These are phyloP conservation scores for Tilletia walkeri DNA, from an alignment of 1,284 basidiomycete genomes.

Conservation along the genomic window DNA sequence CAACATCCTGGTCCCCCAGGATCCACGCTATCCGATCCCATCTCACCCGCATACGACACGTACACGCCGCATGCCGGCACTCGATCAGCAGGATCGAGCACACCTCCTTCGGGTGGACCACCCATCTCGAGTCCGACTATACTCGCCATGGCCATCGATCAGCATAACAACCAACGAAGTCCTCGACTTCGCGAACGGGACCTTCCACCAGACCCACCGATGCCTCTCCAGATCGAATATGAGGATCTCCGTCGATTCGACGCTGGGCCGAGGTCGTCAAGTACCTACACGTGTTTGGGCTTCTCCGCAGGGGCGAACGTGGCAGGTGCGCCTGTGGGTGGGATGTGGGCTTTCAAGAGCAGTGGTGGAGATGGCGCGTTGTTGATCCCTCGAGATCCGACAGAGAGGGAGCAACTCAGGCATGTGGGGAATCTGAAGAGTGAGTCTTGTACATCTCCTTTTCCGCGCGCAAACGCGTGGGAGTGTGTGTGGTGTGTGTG, in stretches of 20 bases:
- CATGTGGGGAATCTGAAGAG: constrained; percentile 42
- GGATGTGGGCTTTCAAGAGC: constrained; percentile 38
- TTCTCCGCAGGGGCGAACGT: constrained; percentile 26
- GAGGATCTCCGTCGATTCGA: constrained; percentile 35
- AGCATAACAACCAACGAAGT: not conserved
- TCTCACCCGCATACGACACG: not conserved
- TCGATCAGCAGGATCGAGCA: too few species aligned
- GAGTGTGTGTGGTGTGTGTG: not conserved
- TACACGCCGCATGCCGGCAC: too few species aligned
- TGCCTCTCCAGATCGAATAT: constrained; percentile 38
- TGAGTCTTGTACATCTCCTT: not conserved
- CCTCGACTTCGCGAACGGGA: not conserved
- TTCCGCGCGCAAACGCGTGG: too few species aligned
- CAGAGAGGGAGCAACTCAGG: constrained; percentile 34
- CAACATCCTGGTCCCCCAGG: not conserved
- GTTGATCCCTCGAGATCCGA: constrained; percentile 41
- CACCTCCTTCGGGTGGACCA: too few species aligned
- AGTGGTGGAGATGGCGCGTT: constrained; percentile 42
- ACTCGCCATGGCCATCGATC: too few species aligned
- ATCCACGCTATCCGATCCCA: constrained; percentile 11
- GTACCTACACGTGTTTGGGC: constrained; percentile 37
- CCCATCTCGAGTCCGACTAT: too few species aligned
- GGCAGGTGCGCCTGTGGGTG: constrained; percentile 30
- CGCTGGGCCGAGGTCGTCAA: constrained; percentile 40
- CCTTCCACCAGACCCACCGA: constrained; percentile 30